phyloP scores from a whole-genome alignment of 78 protist genomes.

The Chrysochromulina parva region DNA sequence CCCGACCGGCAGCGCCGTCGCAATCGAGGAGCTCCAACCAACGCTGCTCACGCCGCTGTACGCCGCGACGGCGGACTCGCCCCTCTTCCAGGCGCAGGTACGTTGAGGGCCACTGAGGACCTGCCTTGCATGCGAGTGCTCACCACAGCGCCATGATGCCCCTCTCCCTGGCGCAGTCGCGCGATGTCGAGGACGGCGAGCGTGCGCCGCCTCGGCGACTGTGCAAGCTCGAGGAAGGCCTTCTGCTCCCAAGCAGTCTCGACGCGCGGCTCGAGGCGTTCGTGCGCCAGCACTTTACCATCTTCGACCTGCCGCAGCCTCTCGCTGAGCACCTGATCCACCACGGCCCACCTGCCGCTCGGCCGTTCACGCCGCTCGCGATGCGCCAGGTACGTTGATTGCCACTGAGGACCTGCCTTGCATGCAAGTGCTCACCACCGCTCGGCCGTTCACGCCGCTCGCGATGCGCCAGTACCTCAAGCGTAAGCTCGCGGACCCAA shows the following conservation, averaged over 20 bases:
- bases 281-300: background rate
- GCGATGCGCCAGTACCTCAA: background rate
- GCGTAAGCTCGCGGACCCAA: slow-evolving; percentile 4
- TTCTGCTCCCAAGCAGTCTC: background rate
- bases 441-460: background rate
- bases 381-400: background rate
- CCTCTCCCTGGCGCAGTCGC: background rate
- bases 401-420: no score
- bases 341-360: no score
- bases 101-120: no score
- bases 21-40: background rate
- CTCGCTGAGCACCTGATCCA: background rate
- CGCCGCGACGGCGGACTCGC: background rate
- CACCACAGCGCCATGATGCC: no score
- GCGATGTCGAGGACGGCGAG: background rate
- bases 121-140: no score
- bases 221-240: background rate
- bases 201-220: background rate
- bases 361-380: background rate
- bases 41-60: background rate
- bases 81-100: background rate
- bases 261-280: background rate
- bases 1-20: background rate
- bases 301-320: background rate
- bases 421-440: no score